A percentile compares a stretch with the other conserved stretches of the same genome.
phyloP scores from a whole-genome alignment of 2,329 filamentous ascomycete species.

The Raffaelea ambrosiae region DNA sequence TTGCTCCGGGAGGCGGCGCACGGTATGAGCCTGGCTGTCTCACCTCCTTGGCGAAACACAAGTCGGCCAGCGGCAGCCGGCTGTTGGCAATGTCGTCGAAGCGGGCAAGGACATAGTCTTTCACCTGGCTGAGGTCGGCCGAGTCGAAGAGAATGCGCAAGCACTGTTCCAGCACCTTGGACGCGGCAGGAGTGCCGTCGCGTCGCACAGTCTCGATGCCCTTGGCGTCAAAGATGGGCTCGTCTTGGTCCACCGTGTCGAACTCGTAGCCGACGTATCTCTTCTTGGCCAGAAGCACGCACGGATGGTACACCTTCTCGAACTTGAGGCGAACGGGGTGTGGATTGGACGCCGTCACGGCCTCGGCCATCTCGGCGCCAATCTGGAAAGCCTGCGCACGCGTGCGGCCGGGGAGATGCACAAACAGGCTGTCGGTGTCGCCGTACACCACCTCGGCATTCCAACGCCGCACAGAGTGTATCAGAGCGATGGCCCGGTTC shows the following conservation, averaged over 20 bases:
- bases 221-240: constrained; percentile 93
- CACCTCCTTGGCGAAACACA: constrained; percentile 86
- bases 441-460: constrained; percentile 95
- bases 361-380: constrained; percentile 82
- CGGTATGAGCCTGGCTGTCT: constrained; percentile 75
- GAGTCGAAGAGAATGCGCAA: constrained; percentile 86
- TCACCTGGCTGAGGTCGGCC: constrained; percentile 79
- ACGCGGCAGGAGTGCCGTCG: constrained; percentile 89
- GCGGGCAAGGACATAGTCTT: constrained; percentile 59
- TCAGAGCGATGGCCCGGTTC: constrained; percentile 85
- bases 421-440: constrained; percentile 91
- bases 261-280: constrained; percentile 98
- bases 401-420: constrained; percentile 80
- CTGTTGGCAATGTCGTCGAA: constrained; percentile 91
- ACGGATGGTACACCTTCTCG: constrained; percentile 96
- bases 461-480: constrained; percentile 83
- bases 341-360: constrained; percentile 83
- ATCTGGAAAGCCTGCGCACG: constrained; percentile 85
- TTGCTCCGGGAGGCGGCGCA: constrained; percentile 73
- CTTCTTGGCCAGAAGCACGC: constrained; percentile 90
- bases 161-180: constrained; percentile 92
- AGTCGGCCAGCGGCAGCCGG: constrained; percentile 83
- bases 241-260: constrained; percentile 63
- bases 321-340: constrained; percentile 93
- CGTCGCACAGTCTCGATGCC: constrained; percentile 95